Percentiles rank a stretch among this genome's conserved stretches.
These are phyloP conservation scores for Penicillium hesseltinei DNA, from an alignment of 2,329 filamentous ascomycete species.

Conservation along the genomic window DNA sequence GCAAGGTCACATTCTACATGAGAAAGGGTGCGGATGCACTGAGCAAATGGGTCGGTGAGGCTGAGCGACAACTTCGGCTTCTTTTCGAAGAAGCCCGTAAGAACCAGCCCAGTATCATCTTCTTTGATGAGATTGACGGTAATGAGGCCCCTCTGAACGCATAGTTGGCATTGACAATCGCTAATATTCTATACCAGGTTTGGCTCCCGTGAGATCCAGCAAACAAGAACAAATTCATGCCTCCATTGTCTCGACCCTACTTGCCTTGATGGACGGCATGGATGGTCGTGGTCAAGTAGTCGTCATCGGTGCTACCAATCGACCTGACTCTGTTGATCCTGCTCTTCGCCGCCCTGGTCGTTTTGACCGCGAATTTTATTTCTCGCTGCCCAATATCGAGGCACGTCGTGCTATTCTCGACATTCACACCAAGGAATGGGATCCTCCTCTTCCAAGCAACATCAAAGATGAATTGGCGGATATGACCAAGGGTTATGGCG, in stretches of 20 bases:
- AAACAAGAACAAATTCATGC: conserved; percentile 99
- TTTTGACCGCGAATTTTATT: conserved; percentile 98
- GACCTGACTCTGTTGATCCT: conserved; percentile 93
- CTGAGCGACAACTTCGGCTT: conserved; percentile 87
- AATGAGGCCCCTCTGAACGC: conserved; percentile 11
- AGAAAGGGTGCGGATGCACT: conserved; percentile 95
- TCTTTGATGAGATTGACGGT: conserved; percentile 99
- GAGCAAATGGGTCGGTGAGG: conserved; percentile 98
- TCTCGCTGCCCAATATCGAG: conserved; percentile 79
- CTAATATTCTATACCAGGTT: conserved; percentile 37
- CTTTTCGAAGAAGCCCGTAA: conserved; percentile 94
- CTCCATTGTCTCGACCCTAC: conserved; percentile 91
- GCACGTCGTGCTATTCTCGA: conserved; percentile 84
- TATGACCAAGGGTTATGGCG: conserved; percentile 92
- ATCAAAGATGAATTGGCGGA: conserved; percentile 83
- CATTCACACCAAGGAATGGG: conserved; percentile 95
- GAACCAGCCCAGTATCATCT: conserved; percentile 97
- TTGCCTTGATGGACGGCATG: conserved; percentile 97
- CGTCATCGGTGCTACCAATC: conserved; percentile 97
- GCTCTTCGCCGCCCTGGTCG: conserved; percentile 90
- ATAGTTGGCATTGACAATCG: background rate
- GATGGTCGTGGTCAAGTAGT: conserved; percentile 97
- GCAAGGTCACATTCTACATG: conserved; percentile 99
- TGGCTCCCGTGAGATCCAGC: conserved; percentile 92
- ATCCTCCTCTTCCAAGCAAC: conserved; percentile 65